Evolutionary conservation across 768 basidiomycete genomes (phyloP), one percentile per base, ranked within the genome.

Genomic region (Tephrocybe sp.): DNA sequence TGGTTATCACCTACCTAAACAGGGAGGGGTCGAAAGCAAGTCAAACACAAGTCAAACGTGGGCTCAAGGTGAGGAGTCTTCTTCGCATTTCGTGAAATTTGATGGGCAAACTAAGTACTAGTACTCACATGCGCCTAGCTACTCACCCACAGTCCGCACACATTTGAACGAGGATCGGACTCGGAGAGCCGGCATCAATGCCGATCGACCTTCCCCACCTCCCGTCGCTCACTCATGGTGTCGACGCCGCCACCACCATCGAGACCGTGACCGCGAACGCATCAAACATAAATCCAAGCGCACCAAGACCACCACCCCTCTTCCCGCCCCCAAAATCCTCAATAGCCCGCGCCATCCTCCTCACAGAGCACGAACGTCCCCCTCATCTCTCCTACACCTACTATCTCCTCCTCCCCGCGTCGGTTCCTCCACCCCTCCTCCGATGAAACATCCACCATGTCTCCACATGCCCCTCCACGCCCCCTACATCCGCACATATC

Each of bases 321-420:
- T 8, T 5, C 22, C 44, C 15, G 13, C 26, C 9, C 18, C 12
- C 2, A 27, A 26, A 68, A 37, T 72, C 72, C 39, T 66, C 69
- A 19, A 55, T 77, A 48, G 74, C 74, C 69, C 71, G 70, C 15
- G 68, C 73, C 5, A 74, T 79, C 44, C 49, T 61, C 27, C 70
- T 82, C 27, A 77, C 69, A 67, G 37, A 66, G 69, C 27, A 73
- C 64, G 39, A 62, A 69, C 45, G 58, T 78, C 13, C 67, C 64
- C 15, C 61, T 65, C 15, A 60, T 75, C 16, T 82, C 3, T 79
- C 79, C 0, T 77, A 77, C 54, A 71, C 74, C 0, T 79, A 70
- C 57, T 80, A 80, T 60, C 75, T 75, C 59, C 63, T 55, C 53
- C 11, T 35, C 51, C 16, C 64, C 70, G 25, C 61, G 65, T 11